Percentiles rank a stretch among this genome's conserved stretches.
Evolutionary conservation across 306 rosid genomes (phyloP).

Genomic region (Lagenaria siceraria): DNA sequence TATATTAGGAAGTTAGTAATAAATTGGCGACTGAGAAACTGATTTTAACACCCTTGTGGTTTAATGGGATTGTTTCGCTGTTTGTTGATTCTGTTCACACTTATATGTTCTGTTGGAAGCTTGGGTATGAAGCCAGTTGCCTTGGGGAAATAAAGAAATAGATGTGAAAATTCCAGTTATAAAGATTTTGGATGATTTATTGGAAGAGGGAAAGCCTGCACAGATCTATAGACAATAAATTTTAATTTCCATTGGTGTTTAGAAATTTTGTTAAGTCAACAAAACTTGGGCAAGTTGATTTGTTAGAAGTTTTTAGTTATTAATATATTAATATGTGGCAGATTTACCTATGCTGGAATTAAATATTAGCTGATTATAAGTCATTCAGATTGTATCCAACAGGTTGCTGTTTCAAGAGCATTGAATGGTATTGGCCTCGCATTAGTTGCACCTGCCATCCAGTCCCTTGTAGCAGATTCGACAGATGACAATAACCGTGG

Average conservation of each 20-base stretch:
- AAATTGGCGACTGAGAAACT: not conserved
- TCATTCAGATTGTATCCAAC: slow-evolving; percentile 20
- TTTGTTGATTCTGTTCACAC: not conserved
- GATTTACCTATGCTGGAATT: slow-evolving; percentile 2
- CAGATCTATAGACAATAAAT: not conserved
- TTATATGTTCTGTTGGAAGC: not conserved
- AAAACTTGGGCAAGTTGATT: not conserved
- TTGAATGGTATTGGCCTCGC: slow-evolving; percentile 94
- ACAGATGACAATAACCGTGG: slow-evolving; percentile 80
- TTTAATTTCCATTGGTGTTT: not conserved
- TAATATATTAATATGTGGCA: not conserved
- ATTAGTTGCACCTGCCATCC: slow-evolving; percentile 84
- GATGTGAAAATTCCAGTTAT: not conserved
- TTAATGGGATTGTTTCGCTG: not conserved
- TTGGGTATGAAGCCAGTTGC: not conserved
- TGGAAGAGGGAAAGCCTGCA: not conserved
- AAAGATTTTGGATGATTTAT: not conserved
- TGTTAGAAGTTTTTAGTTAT: not conserved
- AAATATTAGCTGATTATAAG: slow-evolving; percentile 29
- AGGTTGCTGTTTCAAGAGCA: slow-evolving; percentile 89
- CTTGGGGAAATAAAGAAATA: not conserved
- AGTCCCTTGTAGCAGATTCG: slow-evolving; percentile 89
- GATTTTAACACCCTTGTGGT: not conserved
- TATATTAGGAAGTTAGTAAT: not conserved
- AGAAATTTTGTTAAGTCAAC: not conserved